These are phyloP conservation scores for Ustulina deusta DNA, from an alignment of 2,329 filamentous ascomycete genomes.

Conservation along the genomic window DNA sequence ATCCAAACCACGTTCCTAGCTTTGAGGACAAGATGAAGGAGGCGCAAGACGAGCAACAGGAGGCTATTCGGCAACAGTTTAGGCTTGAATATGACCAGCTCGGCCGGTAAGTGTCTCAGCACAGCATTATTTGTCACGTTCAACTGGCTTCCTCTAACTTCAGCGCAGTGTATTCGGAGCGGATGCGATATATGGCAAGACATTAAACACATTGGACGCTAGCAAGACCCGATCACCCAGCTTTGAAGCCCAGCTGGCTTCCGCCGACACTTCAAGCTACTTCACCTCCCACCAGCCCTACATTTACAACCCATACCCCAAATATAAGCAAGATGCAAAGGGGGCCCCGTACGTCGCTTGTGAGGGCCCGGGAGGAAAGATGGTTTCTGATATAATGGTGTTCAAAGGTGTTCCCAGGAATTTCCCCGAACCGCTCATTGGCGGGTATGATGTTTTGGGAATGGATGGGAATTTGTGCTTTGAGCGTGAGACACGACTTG, in stretches of 20 bases:
- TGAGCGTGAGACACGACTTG: slow-evolving; percentile 76
- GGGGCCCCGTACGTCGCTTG: slow-evolving; percentile 69
- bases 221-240: slow-evolving; percentile 51
- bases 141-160: slow-evolving; percentile 45
- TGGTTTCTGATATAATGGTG: slow-evolving; percentile 71
- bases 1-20: slow-evolving; percentile 37
- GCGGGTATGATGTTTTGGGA: slow-evolving; percentile 70
- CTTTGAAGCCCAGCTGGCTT: slow-evolving; percentile 50
- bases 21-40: slow-evolving; percentile 50
- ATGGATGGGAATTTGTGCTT: slow-evolving; percentile 74
- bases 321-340: slow-evolving; percentile 75
- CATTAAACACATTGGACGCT: slow-evolving; percentile 60
- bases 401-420: slow-evolving; percentile 70
- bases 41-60: slow-evolving; percentile 52
- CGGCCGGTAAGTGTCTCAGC: slow-evolving; percentile 50
- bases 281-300: slow-evolving; percentile 63
- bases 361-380: slow-evolving; percentile 70
- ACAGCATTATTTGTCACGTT: background rate
- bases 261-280: slow-evolving; percentile 51
- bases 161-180: slow-evolving; percentile 57
- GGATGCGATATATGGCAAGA: slow-evolving; percentile 69
- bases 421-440: slow-evolving; percentile 72
- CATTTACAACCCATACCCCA: slow-evolving; percentile 77
- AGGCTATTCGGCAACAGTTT: slow-evolving; percentile 46
- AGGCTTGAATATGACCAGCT: slow-evolving; percentile 58